Evolutionary conservation across 768 basidiomycete genomes (phyloP).

Genomic region (Pisolithus sp.): DNA sequence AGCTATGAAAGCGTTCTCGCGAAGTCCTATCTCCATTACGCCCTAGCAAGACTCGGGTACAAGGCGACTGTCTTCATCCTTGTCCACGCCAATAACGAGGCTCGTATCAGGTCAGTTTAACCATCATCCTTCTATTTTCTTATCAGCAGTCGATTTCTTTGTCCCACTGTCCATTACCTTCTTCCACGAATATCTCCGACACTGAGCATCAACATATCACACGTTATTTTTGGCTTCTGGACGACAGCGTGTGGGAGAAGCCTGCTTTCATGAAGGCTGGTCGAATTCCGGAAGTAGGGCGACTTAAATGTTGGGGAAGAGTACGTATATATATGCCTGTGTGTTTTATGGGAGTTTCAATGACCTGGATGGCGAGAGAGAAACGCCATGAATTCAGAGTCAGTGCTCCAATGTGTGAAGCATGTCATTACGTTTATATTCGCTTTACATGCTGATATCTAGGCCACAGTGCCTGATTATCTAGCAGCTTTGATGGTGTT

Average conservation of each 20-base stretch:
- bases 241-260: slow-evolving; percentile 70
- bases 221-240: not conserved
- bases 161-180: not conserved
- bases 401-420: too few relatives aligned
- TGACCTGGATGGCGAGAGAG: slow-evolving; percentile 17
- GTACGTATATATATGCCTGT: slow-evolving; percentile 82
- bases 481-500: too few relatives aligned
- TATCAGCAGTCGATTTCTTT: not conserved
- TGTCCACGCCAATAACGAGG: slow-evolving; percentile 79
- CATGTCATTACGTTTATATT: not conserved
- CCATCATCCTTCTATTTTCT: not conserved
- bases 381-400: not conserved
- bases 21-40: slow-evolving; percentile 74
- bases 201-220: not conserved
- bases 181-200: slow-evolving; percentile 2
- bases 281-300: slow-evolving; percentile 68
- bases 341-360: slow-evolving; percentile 78
- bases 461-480: too few relatives aligned
- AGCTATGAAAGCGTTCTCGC: slow-evolving; percentile 71
- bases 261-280: slow-evolving; percentile 78
- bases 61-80: slow-evolving; percentile 84
- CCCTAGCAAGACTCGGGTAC: slow-evolving; percentile 63
- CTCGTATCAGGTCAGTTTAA: slow-evolving; percentile 55
- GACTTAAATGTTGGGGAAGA: slow-evolving; percentile 66
- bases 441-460: too few relatives aligned